Base-by-base conservation (phyloP, 2,329 filamentous ascomycete genomes). In the Alternaria arborescens region DNA sequence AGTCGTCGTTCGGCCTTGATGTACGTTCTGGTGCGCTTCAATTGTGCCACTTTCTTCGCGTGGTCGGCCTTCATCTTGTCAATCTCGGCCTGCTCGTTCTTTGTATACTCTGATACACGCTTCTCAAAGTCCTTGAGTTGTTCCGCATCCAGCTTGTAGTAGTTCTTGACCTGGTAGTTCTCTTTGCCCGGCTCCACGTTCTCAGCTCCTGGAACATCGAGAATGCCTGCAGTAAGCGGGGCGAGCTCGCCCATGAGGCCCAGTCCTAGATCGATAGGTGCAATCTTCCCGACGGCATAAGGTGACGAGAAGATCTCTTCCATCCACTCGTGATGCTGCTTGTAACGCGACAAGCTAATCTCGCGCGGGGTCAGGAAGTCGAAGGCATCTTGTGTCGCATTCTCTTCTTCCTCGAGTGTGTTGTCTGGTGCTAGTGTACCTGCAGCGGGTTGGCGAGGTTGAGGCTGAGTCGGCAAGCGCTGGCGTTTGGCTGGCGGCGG, bases 281-380 rank as follows among this genome's bases (percentile, higher is more conserved):
- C 88, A 59, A 99, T 97, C 75, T 96, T 92, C 51, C 86, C 87
- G 63, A 94, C 91, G 24, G 91, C 86, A 75, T 97, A 97, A 0
- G 94, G 93, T 1, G 94, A 98, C 1, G 91, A 92, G 55, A 98
- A 87, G 28, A 99, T 89, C 79, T 99, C 94, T 74, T 98, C 95
- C 92, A 99, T 97, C 95, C 94, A 98, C 77, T 97, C 93, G 72
- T 99, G 94, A 71, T 99, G 96, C 75, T 97, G 93, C 76, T 90
- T 90, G 78, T 97, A 99, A 56, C 95, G 88, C 65, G 89, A 88
- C 61, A 92, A 84, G 69, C 93, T 97, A 62, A 99, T 91, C 65
- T 99, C 95, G 43, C 94, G 87, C 3, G 94, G 94, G 0, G 93
- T 94, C 64, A 97, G 83, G 65, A 93, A 88, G 75, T 99, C 95